phyloP scores from a whole-genome alignment of 352 stramenopile species.

The Aphanomyces invadans region DNA sequence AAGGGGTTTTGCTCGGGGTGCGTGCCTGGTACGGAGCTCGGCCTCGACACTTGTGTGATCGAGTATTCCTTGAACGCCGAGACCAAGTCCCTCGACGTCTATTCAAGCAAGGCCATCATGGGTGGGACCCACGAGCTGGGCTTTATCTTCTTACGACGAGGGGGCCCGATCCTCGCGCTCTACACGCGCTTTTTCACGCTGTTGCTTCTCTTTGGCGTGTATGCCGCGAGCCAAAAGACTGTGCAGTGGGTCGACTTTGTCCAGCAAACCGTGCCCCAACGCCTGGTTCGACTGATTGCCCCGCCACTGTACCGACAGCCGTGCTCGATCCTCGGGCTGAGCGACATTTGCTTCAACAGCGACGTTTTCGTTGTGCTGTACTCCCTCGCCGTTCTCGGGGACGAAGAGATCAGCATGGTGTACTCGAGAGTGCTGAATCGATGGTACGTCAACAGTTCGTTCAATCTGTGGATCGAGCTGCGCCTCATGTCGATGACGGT shows the following conservation, averaged over 20 bases:
- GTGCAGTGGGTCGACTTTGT: conserved; percentile 9
- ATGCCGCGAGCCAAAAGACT: conserved; percentile 2
- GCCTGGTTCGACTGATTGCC: not conserved
- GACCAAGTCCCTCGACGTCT: not conserved
- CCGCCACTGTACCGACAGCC: not conserved
- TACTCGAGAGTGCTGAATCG: not conserved
- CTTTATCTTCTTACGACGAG: not conserved
- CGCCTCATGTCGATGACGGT: conserved; percentile 1
- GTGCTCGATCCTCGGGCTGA: conserved; percentile 1
- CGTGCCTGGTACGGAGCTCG: conserved; percentile 1
- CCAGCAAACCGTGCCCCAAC: not conserved
- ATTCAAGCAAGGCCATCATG: not conserved
- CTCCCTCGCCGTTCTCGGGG: not conserved
- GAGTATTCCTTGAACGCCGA: conserved; percentile 1
- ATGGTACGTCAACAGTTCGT: not conserved
- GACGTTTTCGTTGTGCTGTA: conserved; percentile 23
- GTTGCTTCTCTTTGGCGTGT: not conserved
- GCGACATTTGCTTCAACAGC: conserved; percentile 19
- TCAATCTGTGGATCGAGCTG: not conserved
- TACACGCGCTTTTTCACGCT: not conserved
- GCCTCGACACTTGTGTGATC: conserved; percentile 5
- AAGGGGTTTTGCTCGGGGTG: conserved; percentile 19
- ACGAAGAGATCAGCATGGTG: not conserved
- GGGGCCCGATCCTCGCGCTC: not conserved
- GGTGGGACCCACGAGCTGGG: not conserved